These are phyloP conservation scores for Cystobasidiaceae sp. DNA, from an alignment of 1,284 basidiomycete genomes.

Conservation along the genomic window DNA sequence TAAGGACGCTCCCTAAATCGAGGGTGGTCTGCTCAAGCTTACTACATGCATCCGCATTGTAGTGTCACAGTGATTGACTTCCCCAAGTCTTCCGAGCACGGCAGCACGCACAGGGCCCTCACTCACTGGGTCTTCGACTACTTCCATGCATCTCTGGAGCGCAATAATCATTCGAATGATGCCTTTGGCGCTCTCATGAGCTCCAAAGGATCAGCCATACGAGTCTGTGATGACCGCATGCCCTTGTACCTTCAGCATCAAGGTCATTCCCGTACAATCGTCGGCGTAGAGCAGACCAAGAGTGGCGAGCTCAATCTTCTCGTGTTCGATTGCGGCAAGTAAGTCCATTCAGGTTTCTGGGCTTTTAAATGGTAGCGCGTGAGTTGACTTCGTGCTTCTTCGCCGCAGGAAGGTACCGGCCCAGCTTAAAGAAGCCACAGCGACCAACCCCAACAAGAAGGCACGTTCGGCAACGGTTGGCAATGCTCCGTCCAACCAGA, in stretches of 20 bases:
- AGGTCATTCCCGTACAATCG: constrained; percentile 42
- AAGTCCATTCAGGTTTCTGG: background rate
- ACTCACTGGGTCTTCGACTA: constrained; percentile 37
- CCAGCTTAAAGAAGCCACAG: background rate
- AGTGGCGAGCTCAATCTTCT: constrained; percentile 36
- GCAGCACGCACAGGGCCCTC: constrained; percentile 31
- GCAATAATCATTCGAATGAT: background rate
- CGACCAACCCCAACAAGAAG: background rate
- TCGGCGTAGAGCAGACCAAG: constrained; percentile 39
- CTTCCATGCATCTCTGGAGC: constrained; percentile 26
- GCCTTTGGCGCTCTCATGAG: constrained; percentile 30
- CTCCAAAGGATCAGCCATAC: constrained; percentile 16
- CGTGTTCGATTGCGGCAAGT: constrained; percentile 43
- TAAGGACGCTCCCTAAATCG: constrained; percentile 6
- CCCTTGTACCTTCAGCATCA: constrained; percentile 44
- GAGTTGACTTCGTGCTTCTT: background rate
- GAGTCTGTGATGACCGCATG: constrained; percentile 21
- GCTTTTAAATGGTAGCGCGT: background rate
- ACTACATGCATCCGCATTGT: background rate
- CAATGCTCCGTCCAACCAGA: too few species aligned
- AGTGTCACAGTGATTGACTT: constrained; percentile 41
- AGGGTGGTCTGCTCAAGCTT: background rate
- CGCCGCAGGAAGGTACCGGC: background rate
- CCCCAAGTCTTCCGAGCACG: constrained; percentile 29
- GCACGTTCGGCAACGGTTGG: background rate